Conservation (phyloP, 257 asterid genomes). For the Solanum pimpinellifolium region DNA sequence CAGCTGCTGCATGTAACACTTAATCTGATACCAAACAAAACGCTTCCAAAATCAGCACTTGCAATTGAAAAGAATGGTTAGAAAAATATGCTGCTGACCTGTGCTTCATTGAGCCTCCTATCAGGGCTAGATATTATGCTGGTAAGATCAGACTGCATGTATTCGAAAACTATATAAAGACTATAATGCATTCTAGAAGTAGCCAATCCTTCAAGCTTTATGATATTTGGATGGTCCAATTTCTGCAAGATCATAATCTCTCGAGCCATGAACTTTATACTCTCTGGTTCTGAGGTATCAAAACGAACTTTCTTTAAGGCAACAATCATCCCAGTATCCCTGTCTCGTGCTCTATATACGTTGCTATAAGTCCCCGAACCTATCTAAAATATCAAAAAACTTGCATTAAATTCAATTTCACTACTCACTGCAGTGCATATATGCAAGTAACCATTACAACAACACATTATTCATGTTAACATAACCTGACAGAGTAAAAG, state of each 20-base stretch:
- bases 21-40: conserved; percentile 27
- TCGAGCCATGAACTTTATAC: conserved; percentile 84
- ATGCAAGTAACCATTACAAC: background rate
- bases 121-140: conserved; percentile 43
- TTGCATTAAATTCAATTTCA: background rate
- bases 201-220: conserved; percentile 78
- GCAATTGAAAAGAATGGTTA: background rate
- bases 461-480: background rate
- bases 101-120: conserved; percentile 59
- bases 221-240: conserved; percentile 66
- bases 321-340: conserved; percentile 46
- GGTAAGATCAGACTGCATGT: conserved; percentile 55
- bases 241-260: conserved; percentile 58
- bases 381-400: conserved; percentile 18
- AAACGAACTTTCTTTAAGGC: conserved; percentile 77
- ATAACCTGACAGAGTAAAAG: background rate
- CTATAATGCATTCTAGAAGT: conserved; percentile 93
- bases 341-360: conserved; percentile 71
- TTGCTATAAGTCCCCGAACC: conserved; percentile 85
- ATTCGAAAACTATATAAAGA: conserved; percentile 64
- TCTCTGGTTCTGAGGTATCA: conserved; percentile 75
- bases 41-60: background rate
- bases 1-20: conserved; percentile 64
- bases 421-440: background rate
- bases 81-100: conserved; percentile 22